Percentiles rank a stretch among this genome's conserved stretches.
phyloP scores from a whole-genome alignment of 78 protist species.

The Anaeramoeba flamelloides region DNA sequence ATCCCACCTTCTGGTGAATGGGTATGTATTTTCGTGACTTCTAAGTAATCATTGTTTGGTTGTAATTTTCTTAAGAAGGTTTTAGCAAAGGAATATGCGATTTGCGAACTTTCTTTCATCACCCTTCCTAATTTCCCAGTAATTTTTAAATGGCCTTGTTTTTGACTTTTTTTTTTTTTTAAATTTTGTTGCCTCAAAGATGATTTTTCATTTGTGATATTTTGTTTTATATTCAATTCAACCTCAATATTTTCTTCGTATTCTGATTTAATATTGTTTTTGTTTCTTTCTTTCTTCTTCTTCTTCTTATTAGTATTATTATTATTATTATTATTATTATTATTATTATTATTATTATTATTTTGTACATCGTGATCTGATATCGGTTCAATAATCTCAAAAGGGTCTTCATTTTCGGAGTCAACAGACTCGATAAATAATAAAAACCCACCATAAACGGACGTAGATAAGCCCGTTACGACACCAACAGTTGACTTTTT shows the following conservation, averaged over 20 bases:
- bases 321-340: too few relatives aligned
- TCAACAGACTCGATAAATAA: conserved; percentile 45
- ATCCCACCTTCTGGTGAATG: not conserved
- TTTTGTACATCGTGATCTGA: too few relatives aligned
- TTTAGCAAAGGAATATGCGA: not conserved
- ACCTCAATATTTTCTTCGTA: too few relatives aligned
- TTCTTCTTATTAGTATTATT: too few relatives aligned
- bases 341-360: too few relatives aligned
- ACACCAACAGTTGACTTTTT: conserved; percentile 34
- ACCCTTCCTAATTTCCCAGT: not conserved
- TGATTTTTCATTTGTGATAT: too few relatives aligned
- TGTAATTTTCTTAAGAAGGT: not conserved
- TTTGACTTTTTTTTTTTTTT: not conserved
- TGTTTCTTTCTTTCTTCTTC: too few relatives aligned
- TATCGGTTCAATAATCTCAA: too few relatives aligned
- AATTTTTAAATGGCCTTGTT: not conserved
- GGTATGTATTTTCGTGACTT: not conserved
- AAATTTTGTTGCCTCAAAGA: too few relatives aligned
- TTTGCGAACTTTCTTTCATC: not conserved
- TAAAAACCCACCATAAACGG: conserved; percentile 49
- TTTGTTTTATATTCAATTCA: too few relatives aligned
- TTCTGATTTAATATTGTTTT: too few relatives aligned
- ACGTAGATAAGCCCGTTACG: conserved; percentile 69
- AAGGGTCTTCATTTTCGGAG: too few relatives aligned
- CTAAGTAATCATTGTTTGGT: not conserved